Evolutionary conservation across 768 basidiomycete species (phyloP).

Genomic region (Coprinopsis marcescibilis): DNA sequence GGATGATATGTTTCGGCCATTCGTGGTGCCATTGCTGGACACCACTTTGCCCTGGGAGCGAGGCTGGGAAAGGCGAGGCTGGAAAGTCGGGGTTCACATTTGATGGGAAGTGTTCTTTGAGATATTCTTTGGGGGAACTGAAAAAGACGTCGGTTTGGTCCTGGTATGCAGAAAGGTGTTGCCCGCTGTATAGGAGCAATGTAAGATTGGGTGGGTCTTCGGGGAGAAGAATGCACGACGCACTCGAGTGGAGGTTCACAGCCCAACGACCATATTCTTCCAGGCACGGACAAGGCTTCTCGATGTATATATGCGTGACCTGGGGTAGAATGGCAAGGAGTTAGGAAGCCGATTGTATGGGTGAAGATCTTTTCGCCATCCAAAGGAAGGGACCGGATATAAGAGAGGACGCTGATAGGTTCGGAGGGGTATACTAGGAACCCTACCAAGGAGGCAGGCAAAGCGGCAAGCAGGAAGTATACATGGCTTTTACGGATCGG

Average conservation of each 20-base stretch:
- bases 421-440: conserved; percentile 73
- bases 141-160: conserved; percentile 88
- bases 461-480: conserved; percentile 41
- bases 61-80: conserved; percentile 49
- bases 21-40: conserved; percentile 55
- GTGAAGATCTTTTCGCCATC: conserved; percentile 13
- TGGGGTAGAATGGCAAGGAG: conserved; percentile 97
- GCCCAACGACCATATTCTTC: conserved; percentile 74
- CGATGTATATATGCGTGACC: conserved; percentile 86
- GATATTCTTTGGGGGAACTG: conserved; percentile 58
- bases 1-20: conserved; percentile 78
- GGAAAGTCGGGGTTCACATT: conserved; percentile 61
- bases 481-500: conserved; percentile 32
- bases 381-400: conserved; percentile 51
- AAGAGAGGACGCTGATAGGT: conserved; percentile 71
- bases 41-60: conserved; percentile 37
- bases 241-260: conserved; percentile 92
- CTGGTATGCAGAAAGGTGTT: conserved; percentile 49
- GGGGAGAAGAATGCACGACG: conserved; percentile 21
- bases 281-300: conserved; percentile 40
- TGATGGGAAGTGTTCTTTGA: conserved; percentile 61
- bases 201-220: conserved; percentile 9
- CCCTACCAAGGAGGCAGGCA: conserved; percentile 65
- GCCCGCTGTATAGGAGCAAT: conserved; percentile 31
- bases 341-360: conserved; percentile 66